Evolutionary conservation across 805 yeast genomes (phyloP).

Genomic region (Hanseniaspora singularis): DNA sequence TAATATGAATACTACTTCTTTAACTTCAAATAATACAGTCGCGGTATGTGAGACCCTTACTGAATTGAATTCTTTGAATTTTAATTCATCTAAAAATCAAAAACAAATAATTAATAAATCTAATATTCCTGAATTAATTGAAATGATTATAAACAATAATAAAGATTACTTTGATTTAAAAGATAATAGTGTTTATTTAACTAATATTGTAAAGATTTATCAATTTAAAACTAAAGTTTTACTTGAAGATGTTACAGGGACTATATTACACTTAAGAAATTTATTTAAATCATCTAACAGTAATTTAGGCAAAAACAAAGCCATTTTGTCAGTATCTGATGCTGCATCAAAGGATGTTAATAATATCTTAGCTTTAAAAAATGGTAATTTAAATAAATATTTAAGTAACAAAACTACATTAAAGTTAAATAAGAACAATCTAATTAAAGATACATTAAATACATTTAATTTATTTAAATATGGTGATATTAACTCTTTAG

Average conservation of each 20-base stretch:
- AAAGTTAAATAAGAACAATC: conserved; percentile 15
- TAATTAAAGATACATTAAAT: conserved; percentile 4
- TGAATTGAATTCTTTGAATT: conserved; percentile 27
- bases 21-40: too few relatives aligned
- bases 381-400: conserved; percentile 27
- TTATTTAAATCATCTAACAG: conserved; percentile 47
- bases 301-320: conserved; percentile 54
- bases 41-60: background rate
- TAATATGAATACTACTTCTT: too few relatives aligned
- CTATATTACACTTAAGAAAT: conserved; percentile 56
- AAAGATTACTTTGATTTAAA: conserved; percentile 61
- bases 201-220: conserved; percentile 79
- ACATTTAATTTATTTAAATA: conserved; percentile 14
- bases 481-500: conserved; percentile 19
- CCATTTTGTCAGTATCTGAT: conserved; percentile 56
- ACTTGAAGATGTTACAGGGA: conserved; percentile 71
- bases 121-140: conserved; percentile 45
- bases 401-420: conserved; percentile 21
- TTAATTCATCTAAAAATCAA: conserved; percentile 58
- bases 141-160: conserved; percentile 17
- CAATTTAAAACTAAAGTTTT: conserved; percentile 74
- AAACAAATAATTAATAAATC: conserved; percentile 61
- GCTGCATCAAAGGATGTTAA: conserved; percentile 24
- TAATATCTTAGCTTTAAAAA: conserved; percentile 11
- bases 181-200: conserved; percentile 70